A percentile compares a stretch with the other conserved stretches of the same genome.
These are phyloP conservation scores for Monilinia vaccinii-corymbosi DNA, from an alignment of 2,329 filamentous ascomycete species.

Conservation along the genomic window DNA sequence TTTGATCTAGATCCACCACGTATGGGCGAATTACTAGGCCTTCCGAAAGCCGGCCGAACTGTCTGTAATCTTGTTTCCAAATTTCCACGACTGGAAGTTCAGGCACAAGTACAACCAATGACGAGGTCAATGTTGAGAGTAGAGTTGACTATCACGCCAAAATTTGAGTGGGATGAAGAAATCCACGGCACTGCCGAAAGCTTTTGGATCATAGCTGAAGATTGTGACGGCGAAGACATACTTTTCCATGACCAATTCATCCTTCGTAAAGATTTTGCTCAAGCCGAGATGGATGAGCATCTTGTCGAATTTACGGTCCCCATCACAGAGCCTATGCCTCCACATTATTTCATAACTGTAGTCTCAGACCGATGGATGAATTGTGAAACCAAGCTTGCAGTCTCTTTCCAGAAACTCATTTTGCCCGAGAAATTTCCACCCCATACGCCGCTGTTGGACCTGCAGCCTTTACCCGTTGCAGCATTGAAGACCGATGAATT, in stretches of 20 bases:
- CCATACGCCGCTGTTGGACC: constrained; percentile 82
- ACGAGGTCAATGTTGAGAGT: constrained; percentile 88
- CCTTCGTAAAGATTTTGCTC: constrained; percentile 79
- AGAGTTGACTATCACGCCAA: constrained; percentile 84
- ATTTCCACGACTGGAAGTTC: constrained; percentile 85
- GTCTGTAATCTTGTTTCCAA: constrained; percentile 84
- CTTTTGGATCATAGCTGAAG: constrained; percentile 96
- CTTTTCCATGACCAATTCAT: constrained; percentile 92
- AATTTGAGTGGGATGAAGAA: constrained; percentile 90
- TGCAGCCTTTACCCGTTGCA: constrained; percentile 83
- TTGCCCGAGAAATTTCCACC: constrained; percentile 92
- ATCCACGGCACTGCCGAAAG: constrained; percentile 82
- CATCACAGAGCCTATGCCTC: constrained; percentile 94
- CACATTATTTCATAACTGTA: constrained; percentile 95
- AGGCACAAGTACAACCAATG: constrained; percentile 89
- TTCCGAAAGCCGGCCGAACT: constrained; percentile 77
- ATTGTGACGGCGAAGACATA: constrained; percentile 94
- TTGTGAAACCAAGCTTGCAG: constrained; percentile 83
- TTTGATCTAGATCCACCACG: constrained; percentile 93
- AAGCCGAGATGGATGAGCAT: constrained; percentile 82
- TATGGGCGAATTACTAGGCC: constrained; percentile 87
- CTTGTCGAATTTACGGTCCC: constrained; percentile 93
- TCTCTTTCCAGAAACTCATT: constrained; percentile 91
- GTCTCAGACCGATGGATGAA: constrained; percentile 98
- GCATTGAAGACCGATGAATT: constrained; percentile 83